Conservation (phyloP, 2,329 filamentous ascomycete genomes). For the Pseudofabraea citricarpa region DNA sequence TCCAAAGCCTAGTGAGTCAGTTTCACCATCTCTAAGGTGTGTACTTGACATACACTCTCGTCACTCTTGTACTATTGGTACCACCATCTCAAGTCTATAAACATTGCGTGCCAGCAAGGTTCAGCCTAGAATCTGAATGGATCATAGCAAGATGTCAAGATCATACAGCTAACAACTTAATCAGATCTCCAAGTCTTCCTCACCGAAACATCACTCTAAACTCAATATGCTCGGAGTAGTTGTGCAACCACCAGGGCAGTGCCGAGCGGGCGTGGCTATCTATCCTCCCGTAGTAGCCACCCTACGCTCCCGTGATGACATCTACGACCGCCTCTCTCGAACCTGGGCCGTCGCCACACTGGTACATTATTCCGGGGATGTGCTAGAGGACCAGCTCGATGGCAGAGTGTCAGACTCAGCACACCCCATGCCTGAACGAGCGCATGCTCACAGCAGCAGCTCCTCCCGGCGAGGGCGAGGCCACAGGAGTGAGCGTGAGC, state of each 20-base stretch:
- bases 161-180: too few species aligned
- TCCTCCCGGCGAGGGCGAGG: too few species aligned
- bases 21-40: too few species aligned
- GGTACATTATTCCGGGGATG: constrained; percentile 20
- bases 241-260: constrained; percentile 22
- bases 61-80: too few species aligned
- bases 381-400: constrained; percentile 19
- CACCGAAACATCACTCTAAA: too few species aligned
- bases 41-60: too few species aligned
- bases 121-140: too few species aligned
- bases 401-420: constrained; percentile 23
- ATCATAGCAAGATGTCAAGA: too few species aligned
- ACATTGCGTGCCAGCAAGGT: too few species aligned
- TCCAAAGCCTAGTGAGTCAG: too few species aligned
- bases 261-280: constrained; percentile 17
- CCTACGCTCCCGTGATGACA: constrained; percentile 18
- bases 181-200: too few species aligned
- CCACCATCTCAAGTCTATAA: too few species aligned
- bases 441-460: constrained; percentile 5
- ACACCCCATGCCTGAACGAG: constrained; percentile 20
- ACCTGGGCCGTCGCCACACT: constrained; percentile 24
- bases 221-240: constrained; percentile 18
- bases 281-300: constrained; percentile 23
- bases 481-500: constrained; percentile 11
- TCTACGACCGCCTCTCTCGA: constrained; percentile 21